Percentiles rank a stretch among this genome's conserved stretches.
These are phyloP conservation scores for Byssothecium circinans DNA, from an alignment of 2,329 filamentous ascomycete species.

Conservation along the genomic window DNA sequence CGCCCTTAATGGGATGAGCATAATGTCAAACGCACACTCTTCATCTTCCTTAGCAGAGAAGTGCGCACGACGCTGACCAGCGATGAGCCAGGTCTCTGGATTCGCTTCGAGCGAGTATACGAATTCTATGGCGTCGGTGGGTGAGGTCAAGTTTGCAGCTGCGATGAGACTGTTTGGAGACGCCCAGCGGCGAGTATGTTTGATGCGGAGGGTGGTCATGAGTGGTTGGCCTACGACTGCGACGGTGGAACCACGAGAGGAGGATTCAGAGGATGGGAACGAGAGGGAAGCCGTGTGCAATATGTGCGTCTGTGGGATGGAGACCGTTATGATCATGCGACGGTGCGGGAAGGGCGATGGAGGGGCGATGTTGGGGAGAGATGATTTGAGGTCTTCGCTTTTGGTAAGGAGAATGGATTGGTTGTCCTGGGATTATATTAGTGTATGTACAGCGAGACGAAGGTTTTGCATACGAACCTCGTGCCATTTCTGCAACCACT, in stretches of 20 bases:
- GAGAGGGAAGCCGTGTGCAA: constrained; percentile 76
- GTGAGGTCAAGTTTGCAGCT: constrained; percentile 28
- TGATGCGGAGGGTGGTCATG: constrained; percentile 61
- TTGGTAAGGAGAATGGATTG: constrained; percentile 23
- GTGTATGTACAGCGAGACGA: constrained; percentile 2
- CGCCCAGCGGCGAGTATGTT: constrained; percentile 59
- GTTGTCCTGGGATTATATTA: constrained; percentile 30
- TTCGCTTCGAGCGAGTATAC: constrained; percentile 79
- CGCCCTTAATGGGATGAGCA: constrained; percentile 77
- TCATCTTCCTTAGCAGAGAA: constrained; percentile 62
- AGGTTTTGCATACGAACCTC: constrained; percentile 43
- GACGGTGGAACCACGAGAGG: constrained; percentile 40
- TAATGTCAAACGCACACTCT: constrained; percentile 61
- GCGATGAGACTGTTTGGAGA: constrained; percentile 23
- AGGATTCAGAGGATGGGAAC: constrained; percentile 46
- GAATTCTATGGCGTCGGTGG: constrained; percentile 65
- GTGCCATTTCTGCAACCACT: constrained; percentile 62
- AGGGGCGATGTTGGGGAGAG: constrained; percentile 19
- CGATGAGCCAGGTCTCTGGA: constrained; percentile 79
- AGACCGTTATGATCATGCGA: constrained; percentile 83
- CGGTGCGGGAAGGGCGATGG: constrained; percentile 49
- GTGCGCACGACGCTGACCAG: constrained; percentile 76
- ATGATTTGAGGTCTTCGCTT: constrained; percentile 3
- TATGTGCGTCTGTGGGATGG: constrained; percentile 79
- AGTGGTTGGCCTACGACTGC: constrained; percentile 67